phyloP scores from a whole-genome alignment of 2,329 filamentous ascomycete genomes.

The Malbranchea cinnamomea region DNA sequence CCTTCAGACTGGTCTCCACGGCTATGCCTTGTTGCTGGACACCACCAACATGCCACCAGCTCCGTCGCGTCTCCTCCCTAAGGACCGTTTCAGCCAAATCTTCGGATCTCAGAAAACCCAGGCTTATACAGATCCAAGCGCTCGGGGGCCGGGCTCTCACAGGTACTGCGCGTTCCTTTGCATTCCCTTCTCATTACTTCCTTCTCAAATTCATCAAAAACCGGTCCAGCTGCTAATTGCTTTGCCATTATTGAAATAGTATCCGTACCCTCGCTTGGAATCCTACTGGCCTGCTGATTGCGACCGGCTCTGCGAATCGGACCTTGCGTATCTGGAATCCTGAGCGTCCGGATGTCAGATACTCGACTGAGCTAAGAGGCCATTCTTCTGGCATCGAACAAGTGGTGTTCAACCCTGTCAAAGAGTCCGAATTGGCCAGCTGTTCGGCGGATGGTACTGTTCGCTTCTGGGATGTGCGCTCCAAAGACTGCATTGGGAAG shows the following conservation, averaged over 20 bases:
- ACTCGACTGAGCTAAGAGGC: slow-evolving; percentile 34
- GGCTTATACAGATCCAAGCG: slow-evolving; percentile 49
- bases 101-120: slow-evolving; percentile 57
- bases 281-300: slow-evolving; percentile 65
- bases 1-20: too few relatives aligned
- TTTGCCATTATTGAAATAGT: slow-evolving; percentile 31
- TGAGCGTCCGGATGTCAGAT: slow-evolving; percentile 30
- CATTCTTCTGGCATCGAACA: slow-evolving; percentile 34
- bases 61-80: slow-evolving; percentile 34
- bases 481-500: slow-evolving; percentile 32
- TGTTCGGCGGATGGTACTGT: slow-evolving; percentile 36
- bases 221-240: too few relatives aligned
- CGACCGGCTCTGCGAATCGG: slow-evolving; percentile 78
- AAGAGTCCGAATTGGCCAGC: slow-evolving; percentile 35
- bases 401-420: slow-evolving; percentile 34
- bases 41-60: slow-evolving; percentile 25
- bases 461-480: slow-evolving; percentile 36
- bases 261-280: slow-evolving; percentile 81
- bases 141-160: slow-evolving; percentile 40
- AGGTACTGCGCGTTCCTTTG: slow-evolving; percentile 34
- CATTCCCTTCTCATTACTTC: slow-evolving; percentile 1
- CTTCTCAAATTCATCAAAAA: too few relatives aligned
- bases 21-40: too few relatives aligned
- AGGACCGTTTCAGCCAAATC: slow-evolving; percentile 52
- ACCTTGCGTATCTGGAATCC: slow-evolving; percentile 84